phyloP scores from a whole-genome alignment of 805 yeast species.

The Crinitomyces ghanaensis region DNA sequence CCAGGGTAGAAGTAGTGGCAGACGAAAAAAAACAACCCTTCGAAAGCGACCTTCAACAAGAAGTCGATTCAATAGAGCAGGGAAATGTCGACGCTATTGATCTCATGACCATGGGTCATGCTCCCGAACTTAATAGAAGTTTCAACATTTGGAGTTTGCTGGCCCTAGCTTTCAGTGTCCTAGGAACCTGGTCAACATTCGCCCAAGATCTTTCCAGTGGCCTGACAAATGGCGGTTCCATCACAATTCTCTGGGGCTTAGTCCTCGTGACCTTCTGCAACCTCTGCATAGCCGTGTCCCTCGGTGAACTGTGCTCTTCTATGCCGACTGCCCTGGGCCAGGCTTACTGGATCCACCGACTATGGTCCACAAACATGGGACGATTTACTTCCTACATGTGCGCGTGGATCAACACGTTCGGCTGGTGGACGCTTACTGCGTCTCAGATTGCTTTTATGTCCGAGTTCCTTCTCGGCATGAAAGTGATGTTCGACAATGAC shows the following conservation, averaged over 20 bases:
- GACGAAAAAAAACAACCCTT: conserved; percentile 1
- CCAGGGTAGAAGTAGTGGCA: neutral
- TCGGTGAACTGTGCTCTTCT: conserved; percentile 46
- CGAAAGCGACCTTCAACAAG: neutral
- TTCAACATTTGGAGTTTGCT: conserved; percentile 59
- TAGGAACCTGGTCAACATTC: conserved; percentile 75
- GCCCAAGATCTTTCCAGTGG: conserved; percentile 65
- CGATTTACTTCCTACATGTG: conserved; percentile 10
- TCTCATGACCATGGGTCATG: conserved; percentile 62
- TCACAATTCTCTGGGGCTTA: conserved; percentile 69
- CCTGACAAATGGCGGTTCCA: conserved; percentile 64
- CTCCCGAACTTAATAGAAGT: conserved; percentile 58
- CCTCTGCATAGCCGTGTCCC: conserved; percentile 52
- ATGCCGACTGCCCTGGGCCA: conserved; percentile 15
- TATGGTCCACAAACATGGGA: conserved; percentile 9
- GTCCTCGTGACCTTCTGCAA: conserved; percentile 52
- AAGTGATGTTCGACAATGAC: conserved; percentile 8
- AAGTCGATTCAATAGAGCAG: conserved; percentile 4
- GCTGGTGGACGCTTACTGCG: conserved; percentile 13
- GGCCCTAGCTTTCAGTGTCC: conserved; percentile 67
- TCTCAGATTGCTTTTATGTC: conserved; percentile 11
- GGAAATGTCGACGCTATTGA: conserved; percentile 31
- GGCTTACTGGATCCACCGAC: conserved; percentile 12
- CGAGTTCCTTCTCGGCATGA: conserved; percentile 10
- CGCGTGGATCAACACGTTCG: conserved; percentile 14